Conservation (phyloP, 192 early-diverging fungal genomes). For the Phlyctochytrium arcticum region DNA sequence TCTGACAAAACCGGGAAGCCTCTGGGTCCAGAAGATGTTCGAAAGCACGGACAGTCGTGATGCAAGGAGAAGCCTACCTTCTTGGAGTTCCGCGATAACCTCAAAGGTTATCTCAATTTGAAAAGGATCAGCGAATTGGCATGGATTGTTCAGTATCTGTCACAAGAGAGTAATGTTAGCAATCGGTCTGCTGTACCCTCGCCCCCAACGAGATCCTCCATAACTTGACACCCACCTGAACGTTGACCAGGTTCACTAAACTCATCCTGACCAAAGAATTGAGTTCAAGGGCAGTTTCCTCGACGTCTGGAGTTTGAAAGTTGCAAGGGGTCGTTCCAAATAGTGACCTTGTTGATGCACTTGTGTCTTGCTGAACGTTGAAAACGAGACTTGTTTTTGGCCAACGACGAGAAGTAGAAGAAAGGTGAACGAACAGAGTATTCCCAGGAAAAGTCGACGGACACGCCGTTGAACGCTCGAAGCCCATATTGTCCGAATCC, state of each 20-base stretch:
- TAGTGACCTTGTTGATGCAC: no score
- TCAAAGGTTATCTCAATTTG: conserved; percentile 98
- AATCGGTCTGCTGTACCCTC: background rate
- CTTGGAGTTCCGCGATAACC: conserved; percentile 77
- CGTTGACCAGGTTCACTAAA: conserved; percentile 30
- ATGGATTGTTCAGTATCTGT: conserved; percentile 80
- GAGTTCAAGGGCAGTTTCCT: no score
- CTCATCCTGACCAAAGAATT: conserved; percentile 6
- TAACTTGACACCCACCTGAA: conserved; percentile 7
- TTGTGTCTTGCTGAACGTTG: no score
- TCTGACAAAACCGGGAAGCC: background rate
- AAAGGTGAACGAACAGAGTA: no score
- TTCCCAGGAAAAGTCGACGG: no score
- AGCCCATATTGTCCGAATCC: no score
- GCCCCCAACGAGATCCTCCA: background rate
- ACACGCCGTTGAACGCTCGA: no score
- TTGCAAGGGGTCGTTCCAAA: no score
- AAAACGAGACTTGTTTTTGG: no score
- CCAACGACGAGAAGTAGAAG: no score
- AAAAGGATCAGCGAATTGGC: conserved; percentile 75
- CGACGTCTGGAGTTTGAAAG: no score
- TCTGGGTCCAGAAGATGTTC: background rate
- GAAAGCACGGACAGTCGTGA: background rate
- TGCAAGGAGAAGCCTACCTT: conserved; percentile 56
- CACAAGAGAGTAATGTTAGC: no score